Evolutionary conservation across 805 yeast genomes (phyloP), one percentile per base, ranked within the genome.

Genomic region (Wilhelminamyces savonicus): DNA sequence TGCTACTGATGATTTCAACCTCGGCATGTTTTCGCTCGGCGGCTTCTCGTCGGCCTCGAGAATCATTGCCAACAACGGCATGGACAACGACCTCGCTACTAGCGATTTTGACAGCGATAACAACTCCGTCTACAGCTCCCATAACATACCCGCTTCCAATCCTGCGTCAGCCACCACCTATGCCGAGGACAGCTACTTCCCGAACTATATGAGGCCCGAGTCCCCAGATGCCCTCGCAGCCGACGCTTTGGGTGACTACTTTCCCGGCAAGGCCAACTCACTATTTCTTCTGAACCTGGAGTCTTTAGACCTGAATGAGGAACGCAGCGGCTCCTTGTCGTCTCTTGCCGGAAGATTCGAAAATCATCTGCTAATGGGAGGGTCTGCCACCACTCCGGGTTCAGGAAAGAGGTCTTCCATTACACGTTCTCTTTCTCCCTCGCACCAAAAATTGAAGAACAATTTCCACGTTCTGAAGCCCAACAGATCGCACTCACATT

Each of bases 261-360:
- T 34, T 27, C 37, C 43, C 16, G 35, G 33, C 16, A 23, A 40
- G 5, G 43, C 41, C 28, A 41, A 39, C 27, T 41, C 39, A 35
- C 35, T 45, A 8, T 47, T 48, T 24, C 24, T 39, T 5, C 22
- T 27, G 15, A 22, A 25, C 16, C 15, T 29, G n/a, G 13, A 14
- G 7, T 16, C 11, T 13, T 19, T 13, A 13, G 25, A 25, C n/a
- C n/a, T n/a, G n/a, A 15, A 23, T 26, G 20, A 27, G n/a, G n/a
- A n/a, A 16, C 22, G 26, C 24, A 37, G 34, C 26, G 27, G 36
- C 34, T 37, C 52, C 23, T 37, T 44, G 28, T 44, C 39, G 35
- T 56, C 63, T 3, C 34, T 59, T 13, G 45, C 60, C 1, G 41
- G 47, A 24, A 49, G 44, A 23, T 40, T 55, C 28, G 64, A 59